A percentile compares a stretch with the other conserved stretches of the same genome.
phyloP scores from a whole-genome alignment of 352 stramenopile species.

The Globisporangium splendens region DNA sequence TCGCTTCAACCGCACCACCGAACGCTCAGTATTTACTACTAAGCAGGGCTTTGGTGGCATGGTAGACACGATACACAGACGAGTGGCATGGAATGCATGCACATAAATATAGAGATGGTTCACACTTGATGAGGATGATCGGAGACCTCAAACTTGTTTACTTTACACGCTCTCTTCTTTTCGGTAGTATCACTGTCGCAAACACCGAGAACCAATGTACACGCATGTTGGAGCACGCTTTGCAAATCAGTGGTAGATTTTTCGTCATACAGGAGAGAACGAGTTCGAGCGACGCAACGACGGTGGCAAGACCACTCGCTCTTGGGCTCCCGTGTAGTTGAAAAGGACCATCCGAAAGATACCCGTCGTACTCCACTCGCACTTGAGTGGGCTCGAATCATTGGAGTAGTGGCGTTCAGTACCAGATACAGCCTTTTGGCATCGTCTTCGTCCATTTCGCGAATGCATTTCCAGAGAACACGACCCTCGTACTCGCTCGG shows the following conservation, averaged over 20 bases:
- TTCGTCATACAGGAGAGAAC: neutral
- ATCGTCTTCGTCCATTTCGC: neutral
- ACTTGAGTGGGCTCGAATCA: neutral
- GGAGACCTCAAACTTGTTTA: too few relatives aligned
- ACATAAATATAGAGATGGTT: too few relatives aligned
- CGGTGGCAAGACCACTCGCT: neutral
- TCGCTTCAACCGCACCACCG: constrained; percentile 77
- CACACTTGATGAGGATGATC: too few relatives aligned
- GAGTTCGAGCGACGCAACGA: neutral
- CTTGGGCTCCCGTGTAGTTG: neutral
- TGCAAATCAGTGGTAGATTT: neutral
- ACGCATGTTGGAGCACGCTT: neutral
- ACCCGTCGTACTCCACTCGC: neutral
- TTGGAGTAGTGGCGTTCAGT: neutral
- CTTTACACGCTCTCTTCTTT: too few relatives aligned
- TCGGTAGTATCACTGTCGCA: too few relatives aligned
- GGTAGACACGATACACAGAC: neutral
- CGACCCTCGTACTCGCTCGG: neutral
- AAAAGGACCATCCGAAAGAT: neutral
- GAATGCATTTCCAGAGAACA: constrained; percentile 1
- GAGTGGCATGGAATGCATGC: neutral
- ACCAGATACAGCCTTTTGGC: neutral
- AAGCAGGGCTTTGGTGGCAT: neutral
- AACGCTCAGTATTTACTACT: constrained; percentile 87
- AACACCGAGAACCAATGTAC: too few relatives aligned